phyloP scores from a whole-genome alignment of 1,139 yeast genomes.

The Taphrina flavorubra region DNA sequence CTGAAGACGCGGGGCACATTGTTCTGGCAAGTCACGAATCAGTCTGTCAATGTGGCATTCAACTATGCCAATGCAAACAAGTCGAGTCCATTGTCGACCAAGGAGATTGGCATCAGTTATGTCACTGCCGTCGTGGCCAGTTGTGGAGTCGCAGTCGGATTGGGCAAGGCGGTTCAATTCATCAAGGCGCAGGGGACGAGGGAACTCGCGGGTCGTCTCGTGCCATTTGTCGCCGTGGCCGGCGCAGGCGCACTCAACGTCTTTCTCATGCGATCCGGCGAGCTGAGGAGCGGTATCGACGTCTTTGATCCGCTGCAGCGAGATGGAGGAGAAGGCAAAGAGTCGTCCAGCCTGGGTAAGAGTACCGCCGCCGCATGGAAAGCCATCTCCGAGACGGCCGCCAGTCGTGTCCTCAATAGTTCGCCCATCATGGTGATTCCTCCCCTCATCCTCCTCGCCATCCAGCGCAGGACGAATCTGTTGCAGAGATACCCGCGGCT shows the following conservation, averaged over 20 bases:
- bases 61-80: constrained; percentile 96
- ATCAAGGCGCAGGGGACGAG: constrained; percentile 59
- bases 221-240: constrained; percentile 97
- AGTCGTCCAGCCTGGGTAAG: constrained; percentile 61
- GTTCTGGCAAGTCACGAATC: constrained; percentile 98
- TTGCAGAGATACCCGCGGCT: constrained; percentile 50
- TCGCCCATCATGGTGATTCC: constrained; percentile 98
- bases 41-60: constrained; percentile 92
- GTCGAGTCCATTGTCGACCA: constrained; percentile 82
- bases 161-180: constrained; percentile 84
- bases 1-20: constrained; percentile 86
- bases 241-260: constrained; percentile 95
- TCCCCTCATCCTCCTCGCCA: constrained; percentile 75
- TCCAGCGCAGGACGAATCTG: constrained; percentile 69
- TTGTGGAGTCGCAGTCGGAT: constrained; percentile 91
- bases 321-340: constrained; percentile 54
- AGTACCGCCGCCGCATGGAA: constrained; percentile 85
- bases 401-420: constrained; percentile 91
- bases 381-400: constrained; percentile 97
- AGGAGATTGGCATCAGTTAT: constrained; percentile 77
- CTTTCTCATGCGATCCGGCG: constrained; percentile 93
- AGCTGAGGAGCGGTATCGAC: constrained; percentile 78
- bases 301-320: constrained; percentile 56
- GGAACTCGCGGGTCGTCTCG: constrained; percentile 82
- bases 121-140: constrained; percentile 90